phyloP scores from a whole-genome alignment of 352 stramenopile species.

The Pythium plurisporium region DNA sequence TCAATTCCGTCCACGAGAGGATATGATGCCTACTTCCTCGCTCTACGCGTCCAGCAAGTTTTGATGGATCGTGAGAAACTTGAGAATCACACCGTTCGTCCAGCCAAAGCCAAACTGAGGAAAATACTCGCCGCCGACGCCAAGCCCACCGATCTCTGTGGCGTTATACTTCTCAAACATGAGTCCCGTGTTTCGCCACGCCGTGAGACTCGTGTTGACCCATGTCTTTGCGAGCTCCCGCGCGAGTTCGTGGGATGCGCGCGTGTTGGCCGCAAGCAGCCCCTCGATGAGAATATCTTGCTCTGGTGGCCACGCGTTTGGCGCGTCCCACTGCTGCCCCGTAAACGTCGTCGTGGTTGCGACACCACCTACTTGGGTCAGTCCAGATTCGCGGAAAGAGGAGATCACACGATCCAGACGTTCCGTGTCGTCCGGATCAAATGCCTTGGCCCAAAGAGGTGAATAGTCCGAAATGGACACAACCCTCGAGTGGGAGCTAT shows the following conservation, averaged over 20 bases:
- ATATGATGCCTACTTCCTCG: no score
- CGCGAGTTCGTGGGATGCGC: conserved; percentile 45
- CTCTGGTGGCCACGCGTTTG: conserved; percentile 83
- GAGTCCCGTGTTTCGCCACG: conserved; percentile 61
- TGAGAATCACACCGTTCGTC: conserved; percentile 85
- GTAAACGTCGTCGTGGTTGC: conserved; percentile 65
- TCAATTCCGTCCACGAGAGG: no score
- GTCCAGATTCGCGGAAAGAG: conserved; percentile 47
- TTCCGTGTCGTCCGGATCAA: conserved; percentile 39
- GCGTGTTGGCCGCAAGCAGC: conserved; percentile 47
- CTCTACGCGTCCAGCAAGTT: conserved; percentile 39
- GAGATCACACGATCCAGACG: conserved; percentile 41
- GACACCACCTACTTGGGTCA: conserved; percentile 63
- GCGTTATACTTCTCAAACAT: conserved; percentile 92
- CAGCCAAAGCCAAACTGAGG: conserved; percentile 87
- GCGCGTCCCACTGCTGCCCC: conserved; percentile 85
- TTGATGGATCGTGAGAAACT: conserved; percentile 79
- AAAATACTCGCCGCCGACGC: conserved; percentile 84
- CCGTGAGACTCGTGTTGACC: conserved; percentile 53
- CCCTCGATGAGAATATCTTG: conserved; percentile 82
- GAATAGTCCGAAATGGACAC: conserved; percentile 68
- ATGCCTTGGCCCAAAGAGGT: conserved; percentile 73
- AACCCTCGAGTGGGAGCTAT: conserved; percentile 33
- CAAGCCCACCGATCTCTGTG: conserved; percentile 51
- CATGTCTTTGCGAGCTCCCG: conserved; percentile 52